phyloP scores from a whole-genome alignment of 140 eudicot genomes.

The Anethum foeniculum region DNA sequence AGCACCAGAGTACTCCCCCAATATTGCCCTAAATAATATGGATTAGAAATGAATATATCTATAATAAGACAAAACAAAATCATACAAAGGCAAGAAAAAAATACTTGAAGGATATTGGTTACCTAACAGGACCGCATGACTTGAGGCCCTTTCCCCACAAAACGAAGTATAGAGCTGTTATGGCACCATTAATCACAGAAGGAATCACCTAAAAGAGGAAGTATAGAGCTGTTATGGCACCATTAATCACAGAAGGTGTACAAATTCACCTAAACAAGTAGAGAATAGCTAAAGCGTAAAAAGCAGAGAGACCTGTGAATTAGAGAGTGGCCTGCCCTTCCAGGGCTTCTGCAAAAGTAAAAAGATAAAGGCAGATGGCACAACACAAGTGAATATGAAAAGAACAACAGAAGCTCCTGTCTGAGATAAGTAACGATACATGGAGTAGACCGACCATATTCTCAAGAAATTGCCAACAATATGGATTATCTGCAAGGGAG shows the following conservation, averaged over 20 bases:
- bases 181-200: conserved; percentile 78
- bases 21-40: conserved; percentile 48
- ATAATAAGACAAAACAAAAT: no score
- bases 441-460: conserved; percentile 93
- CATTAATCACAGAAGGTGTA: no score
- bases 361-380: conserved; percentile 64
- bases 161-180: conserved; percentile 86
- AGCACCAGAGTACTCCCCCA: conserved; percentile 94
- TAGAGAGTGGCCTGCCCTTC: conserved; percentile 82
- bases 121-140: conserved; percentile 98
- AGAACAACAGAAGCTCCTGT: conserved; percentile 88
- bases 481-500: conserved; percentile 80
- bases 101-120: not conserved
- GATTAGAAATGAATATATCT: conserved; percentile 2
- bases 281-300: no score
- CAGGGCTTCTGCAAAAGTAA: conserved; percentile 78
- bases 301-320: conserved; percentile 63
- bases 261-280: no score
- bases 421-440: conserved; percentile 69
- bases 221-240: no score
- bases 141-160: conserved; percentile 93
- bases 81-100: no score
- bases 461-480: conserved; percentile 69
- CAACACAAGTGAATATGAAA: conserved; percentile 79
- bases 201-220: conserved; percentile 64